phyloP scores from a whole-genome alignment of 2,329 filamentous ascomycete genomes.

The Drechslerella coelobrocha region DNA sequence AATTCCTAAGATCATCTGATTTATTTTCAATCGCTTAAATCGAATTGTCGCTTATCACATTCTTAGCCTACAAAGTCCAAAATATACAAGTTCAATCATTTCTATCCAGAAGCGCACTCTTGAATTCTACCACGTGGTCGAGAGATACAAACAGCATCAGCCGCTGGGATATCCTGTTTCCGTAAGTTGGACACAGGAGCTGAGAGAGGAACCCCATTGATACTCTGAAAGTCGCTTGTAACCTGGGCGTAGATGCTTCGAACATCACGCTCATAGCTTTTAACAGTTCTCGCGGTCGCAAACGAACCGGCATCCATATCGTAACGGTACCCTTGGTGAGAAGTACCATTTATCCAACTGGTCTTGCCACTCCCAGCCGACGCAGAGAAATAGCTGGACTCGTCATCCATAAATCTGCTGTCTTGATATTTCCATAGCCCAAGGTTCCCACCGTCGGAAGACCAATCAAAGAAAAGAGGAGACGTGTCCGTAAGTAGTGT shows the following conservation, averaged over 20 bases:
- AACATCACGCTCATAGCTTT: slow-evolving; percentile 25
- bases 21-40: no score
- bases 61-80: background rate
- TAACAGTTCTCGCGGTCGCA: slow-evolving; percentile 24
- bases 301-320: slow-evolving; percentile 19
- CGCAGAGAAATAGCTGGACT: slow-evolving; percentile 34
- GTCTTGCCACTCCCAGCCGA: slow-evolving; percentile 32
- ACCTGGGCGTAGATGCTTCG: slow-evolving; percentile 27
- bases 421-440: slow-evolving; percentile 17
- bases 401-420: slow-evolving; percentile 27
- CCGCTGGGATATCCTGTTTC: slow-evolving; percentile 8
- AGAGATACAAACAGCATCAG: slow-evolving; percentile 23
- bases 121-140: slow-evolving; percentile 17
- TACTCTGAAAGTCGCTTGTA: slow-evolving; percentile 24
- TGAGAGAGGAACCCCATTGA: slow-evolving; percentile 27
- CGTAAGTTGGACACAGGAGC: background rate
- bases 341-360: slow-evolving; percentile 32
- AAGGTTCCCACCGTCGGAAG: slow-evolving; percentile 9
- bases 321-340: slow-evolving; percentile 30
- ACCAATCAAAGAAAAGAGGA: slow-evolving; percentile 11
- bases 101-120: slow-evolving; percentile 17
- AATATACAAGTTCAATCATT: background rate
- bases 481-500: slow-evolving; percentile 46
- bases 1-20: no score
- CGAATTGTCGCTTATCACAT: background rate